Percentiles rank a stretch among this genome's conserved stretches.
These are phyloP conservation scores for Pestalotiopsis sp. DNA, from an alignment of 2,329 filamentous ascomycete species.

Conservation along the genomic window DNA sequence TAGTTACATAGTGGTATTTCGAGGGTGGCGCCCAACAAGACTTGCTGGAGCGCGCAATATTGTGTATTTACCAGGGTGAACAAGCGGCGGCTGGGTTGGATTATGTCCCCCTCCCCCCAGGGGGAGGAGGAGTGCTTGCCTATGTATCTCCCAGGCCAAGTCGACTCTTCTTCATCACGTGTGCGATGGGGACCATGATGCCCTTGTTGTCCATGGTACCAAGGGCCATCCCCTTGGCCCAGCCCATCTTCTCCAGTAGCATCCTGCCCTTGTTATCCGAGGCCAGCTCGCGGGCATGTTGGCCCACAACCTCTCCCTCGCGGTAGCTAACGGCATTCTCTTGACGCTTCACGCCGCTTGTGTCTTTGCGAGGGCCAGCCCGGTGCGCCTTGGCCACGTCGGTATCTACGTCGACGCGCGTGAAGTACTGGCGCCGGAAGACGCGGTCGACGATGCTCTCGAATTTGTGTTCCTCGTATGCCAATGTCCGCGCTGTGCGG, in stretches of 20 bases:
- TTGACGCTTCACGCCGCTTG: constrained; percentile 17
- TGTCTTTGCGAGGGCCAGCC: constrained; percentile 15
- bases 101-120: too few relatives aligned
- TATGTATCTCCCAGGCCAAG: constrained; percentile 71
- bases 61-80: too few relatives aligned
- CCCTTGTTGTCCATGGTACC: constrained; percentile 84
- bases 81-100: too few relatives aligned
- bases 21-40: too few relatives aligned
- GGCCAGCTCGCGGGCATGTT: constrained; percentile 80
- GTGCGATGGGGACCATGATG: constrained; percentile 81
- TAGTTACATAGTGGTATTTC: too few relatives aligned
- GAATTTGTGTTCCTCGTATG: constrained; percentile 60
- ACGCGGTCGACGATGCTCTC: constrained; percentile 44
- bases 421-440: constrained; percentile 56
- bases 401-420: constrained; percentile 47
- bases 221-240: constrained; percentile 82
- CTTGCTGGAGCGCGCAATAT: too few relatives aligned
- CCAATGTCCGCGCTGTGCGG: constrained; percentile 68
- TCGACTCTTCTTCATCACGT: constrained; percentile 84
- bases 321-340: constrained; percentile 57
- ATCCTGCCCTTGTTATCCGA: constrained; percentile 79
- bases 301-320: constrained; percentile 89
- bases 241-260: constrained; percentile 97
- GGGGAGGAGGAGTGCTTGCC: background rate
- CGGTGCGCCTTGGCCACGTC: constrained; percentile 30